Evolutionary conservation across 1,139 yeast genomes (phyloP).

Genomic region (Torulaspora globosa): DNA sequence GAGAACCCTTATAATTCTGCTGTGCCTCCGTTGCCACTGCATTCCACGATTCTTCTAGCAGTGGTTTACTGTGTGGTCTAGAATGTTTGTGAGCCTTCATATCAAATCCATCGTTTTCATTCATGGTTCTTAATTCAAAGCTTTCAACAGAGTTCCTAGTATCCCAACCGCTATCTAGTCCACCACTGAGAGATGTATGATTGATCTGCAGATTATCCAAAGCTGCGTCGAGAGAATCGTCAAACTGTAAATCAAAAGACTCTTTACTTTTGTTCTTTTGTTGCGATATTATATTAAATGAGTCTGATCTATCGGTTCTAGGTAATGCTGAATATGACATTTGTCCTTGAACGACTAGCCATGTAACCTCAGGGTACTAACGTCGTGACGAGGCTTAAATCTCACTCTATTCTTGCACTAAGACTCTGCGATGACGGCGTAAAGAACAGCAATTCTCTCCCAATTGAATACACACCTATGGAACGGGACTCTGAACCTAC

Average conservation of each 20-base stretch:
- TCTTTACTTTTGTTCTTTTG: conserved; percentile 33
- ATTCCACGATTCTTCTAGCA: conserved; percentile 23
- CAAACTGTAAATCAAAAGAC: conserved; percentile 39
- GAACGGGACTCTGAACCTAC: too few species aligned
- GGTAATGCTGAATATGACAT: conserved; percentile 24
- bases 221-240: conserved; percentile 41
- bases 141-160: conserved; percentile 22
- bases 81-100: conserved; percentile 30
- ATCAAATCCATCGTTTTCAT: conserved; percentile 24
- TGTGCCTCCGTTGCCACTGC: neutral
- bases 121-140: conserved; percentile 31
- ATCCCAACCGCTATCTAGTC: conserved; percentile 9
- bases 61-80: conserved; percentile 25
- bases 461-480: neutral
- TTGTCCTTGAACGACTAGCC: conserved; percentile 1
- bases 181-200: conserved; percentile 12
- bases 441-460: neutral
- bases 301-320: conserved; percentile 11
- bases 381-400: neutral
- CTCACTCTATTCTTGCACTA: neutral
- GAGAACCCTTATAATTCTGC: neutral
- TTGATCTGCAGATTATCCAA: conserved; percentile 38
- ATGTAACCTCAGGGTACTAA: neutral
- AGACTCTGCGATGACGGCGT: neutral
- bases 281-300: conserved; percentile 17